phyloP scores from a whole-genome alignment of 2,329 filamentous ascomycete species.

The Penicillium psychrosexuale region DNA sequence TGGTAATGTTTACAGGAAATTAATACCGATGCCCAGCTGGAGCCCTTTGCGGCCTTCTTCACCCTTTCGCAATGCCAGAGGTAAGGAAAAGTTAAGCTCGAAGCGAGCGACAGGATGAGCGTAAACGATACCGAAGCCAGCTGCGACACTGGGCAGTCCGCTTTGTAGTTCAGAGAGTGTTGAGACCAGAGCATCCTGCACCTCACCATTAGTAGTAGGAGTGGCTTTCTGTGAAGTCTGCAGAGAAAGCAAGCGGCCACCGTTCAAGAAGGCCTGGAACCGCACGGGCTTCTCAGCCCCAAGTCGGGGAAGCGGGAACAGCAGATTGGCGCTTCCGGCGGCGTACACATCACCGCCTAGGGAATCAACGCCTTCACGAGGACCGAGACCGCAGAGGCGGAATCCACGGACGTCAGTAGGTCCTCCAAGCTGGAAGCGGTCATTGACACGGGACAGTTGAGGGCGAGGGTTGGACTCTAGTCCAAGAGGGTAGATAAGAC shows the following conservation, averaged over 20 bases:
- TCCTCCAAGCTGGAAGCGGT: constrained; percentile 91
- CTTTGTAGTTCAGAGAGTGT: constrained; percentile 70
- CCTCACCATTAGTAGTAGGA: constrained; percentile 49
- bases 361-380: constrained; percentile 78
- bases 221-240: constrained; percentile 52
- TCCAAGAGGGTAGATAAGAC: constrained; percentile 77
- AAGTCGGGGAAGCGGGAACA: constrained; percentile 78
- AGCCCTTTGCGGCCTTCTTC: constrained; percentile 89
- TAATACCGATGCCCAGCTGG: constrained; percentile 93
- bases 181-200: constrained; percentile 45
- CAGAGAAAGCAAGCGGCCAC: constrained; percentile 77
- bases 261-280: constrained; percentile 87
- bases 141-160: constrained; percentile 78
- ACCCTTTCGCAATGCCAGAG: constrained; percentile 73
- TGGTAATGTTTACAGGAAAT: constrained; percentile 65
- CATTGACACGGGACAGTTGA: constrained; percentile 76
- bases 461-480: constrained; percentile 55
- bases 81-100: constrained; percentile 92
- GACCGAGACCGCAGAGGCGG: constrained; percentile 81
- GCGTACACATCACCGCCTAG: constrained; percentile 91
- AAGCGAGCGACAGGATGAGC: constrained; percentile 91
- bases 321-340: constrained; percentile 79
- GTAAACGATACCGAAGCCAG: constrained; percentile 87
- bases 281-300: constrained; percentile 81
- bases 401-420: constrained; percentile 95